Percentiles rank a stretch among this genome's conserved stretches.
Conservation (phyloP, 805 yeast genomes). For the Komagataella populi region DNA sequence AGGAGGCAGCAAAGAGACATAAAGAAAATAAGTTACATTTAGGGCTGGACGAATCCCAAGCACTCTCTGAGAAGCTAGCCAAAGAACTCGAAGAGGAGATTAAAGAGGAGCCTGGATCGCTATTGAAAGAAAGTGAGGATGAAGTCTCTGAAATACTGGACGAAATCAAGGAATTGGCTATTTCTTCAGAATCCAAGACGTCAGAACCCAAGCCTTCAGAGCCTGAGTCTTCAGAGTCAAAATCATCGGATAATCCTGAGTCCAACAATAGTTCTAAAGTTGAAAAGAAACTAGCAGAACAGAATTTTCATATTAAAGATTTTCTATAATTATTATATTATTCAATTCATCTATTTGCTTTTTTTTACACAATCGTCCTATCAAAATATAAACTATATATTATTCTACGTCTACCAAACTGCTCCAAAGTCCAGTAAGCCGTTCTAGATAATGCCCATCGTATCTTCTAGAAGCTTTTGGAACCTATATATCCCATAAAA, state of each 20-base stretch:
- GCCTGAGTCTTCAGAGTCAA: neutral
- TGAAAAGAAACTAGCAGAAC: neutral
- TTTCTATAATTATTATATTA: too few relatives aligned
- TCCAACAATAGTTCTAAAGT: neutral
- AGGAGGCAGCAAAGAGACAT: conserved; percentile 10
- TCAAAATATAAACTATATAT: too few relatives aligned
- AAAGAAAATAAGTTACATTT: conserved; percentile 1
- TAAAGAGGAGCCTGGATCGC: neutral
- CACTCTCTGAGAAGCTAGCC: neutral
- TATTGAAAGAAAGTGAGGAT: neutral
- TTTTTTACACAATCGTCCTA: too few relatives aligned
- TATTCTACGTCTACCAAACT: too few relatives aligned
- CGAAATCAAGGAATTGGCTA: neutral
- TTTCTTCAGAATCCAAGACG: neutral
- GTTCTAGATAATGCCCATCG: neutral
- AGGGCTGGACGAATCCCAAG: neutral
- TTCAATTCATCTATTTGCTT: too few relatives aligned
- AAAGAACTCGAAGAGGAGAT: neutral
- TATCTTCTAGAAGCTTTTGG: neutral
- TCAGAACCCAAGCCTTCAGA: neutral
- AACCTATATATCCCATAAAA: neutral
- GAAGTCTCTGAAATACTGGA: neutral
- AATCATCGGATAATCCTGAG: neutral
- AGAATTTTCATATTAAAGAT: too few relatives aligned
- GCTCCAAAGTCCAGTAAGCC: neutral